Base-by-base conservation (phyloP, 2,329 filamentous ascomycete genomes). In the Grosmannia serpens region DNA sequence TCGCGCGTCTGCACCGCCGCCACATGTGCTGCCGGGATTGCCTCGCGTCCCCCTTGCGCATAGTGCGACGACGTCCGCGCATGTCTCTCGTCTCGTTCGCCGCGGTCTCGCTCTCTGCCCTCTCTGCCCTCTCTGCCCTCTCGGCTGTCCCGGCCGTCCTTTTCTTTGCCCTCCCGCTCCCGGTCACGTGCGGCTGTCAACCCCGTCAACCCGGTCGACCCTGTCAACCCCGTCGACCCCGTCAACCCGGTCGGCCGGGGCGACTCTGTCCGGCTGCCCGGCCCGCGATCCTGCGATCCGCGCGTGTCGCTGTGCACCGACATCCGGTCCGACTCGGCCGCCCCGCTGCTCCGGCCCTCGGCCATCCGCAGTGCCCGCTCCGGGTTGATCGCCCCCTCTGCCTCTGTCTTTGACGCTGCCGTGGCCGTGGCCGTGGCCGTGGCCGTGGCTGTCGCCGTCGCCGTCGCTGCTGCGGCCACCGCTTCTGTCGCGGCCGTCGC, bases 371-470 rank as follows among this genome's bases (percentile, higher is more conserved):
- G 74, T 33, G 79, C 78, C 59, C 81, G 74, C 56, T 81, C 78
- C 1, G 81, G 79, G 61, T 83, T 82, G 64, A 83, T 78, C 10
- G 72, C 70, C 9, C 78, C 77, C 13, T 79, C 80, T 22, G 70
- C 67, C 2, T 59, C 33, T 50, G 38, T 31, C 46, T 31, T 17
- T 56, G 54, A 29, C 51, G 56, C 31, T 56, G 44, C 29, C 4
- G 29, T 9, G 9, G 46, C 24, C 13, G 51, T 33, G 7, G 38
- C 41, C 47, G 53, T 44, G 38, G 38, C 38, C 17, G 38, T 15
- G 15, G 6, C 38, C 6, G 38, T 44, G 38, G 38, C 46, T 17
- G 22, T 49, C 22, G 44, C 44, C 2, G 44, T 11, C 10, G n/a
- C n/a, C 4, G 44, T 50, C 13, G 47, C 22, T n/a, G 26, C 4